These are phyloP conservation scores for Leccinum pseudoinsigne DNA, from an alignment of 1,284 basidiomycete genomes.

Conservation along the genomic window DNA sequence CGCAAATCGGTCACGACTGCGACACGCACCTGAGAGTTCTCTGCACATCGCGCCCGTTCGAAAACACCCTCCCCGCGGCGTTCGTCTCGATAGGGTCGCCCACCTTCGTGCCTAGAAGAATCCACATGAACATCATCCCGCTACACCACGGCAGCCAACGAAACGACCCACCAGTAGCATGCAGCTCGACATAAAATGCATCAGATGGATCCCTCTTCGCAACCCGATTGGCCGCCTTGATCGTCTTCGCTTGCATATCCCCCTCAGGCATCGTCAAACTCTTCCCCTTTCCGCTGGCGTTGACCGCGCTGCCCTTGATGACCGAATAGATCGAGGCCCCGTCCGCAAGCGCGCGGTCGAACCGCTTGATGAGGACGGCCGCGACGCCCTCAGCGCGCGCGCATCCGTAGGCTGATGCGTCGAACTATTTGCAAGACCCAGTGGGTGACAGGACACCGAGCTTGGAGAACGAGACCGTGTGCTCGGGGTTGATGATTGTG, in stretches of 20 bases:
- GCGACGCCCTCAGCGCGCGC: conserved; percentile 4
- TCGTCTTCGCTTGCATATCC: not conserved
- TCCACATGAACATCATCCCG: not conserved
- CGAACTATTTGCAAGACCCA: too few relatives aligned
- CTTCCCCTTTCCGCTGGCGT: too few relatives aligned
- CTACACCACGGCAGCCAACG: not conserved
- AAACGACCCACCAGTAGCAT: conserved; percentile 42
- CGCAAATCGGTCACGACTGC: not conserved
- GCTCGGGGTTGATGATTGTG: conserved; percentile 13
- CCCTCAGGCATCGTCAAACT: not conserved
- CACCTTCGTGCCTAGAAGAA: conserved; percentile 35
- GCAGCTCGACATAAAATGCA: conserved; percentile 48
- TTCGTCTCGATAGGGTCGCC: conserved; percentile 55
- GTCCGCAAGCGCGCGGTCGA: too few relatives aligned
- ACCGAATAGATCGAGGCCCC: too few relatives aligned
- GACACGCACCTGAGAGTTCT: conserved; percentile 23
- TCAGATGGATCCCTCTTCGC: conserved; percentile 36
- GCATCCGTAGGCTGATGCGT: too few relatives aligned
- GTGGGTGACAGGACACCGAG: too few relatives aligned
- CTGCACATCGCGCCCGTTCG: conserved; percentile 24
- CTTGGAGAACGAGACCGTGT: too few relatives aligned
- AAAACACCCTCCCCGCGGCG: conserved; percentile 41
- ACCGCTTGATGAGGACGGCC: conserved; percentile 18
- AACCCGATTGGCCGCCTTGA: conserved; percentile 11
- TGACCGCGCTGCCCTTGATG: too few relatives aligned